Percentiles rank a stretch among this genome's conserved stretches.
Evolutionary conservation across 805 yeast species (phyloP).

Genomic region (Saccharomycopsis sp.): DNA sequence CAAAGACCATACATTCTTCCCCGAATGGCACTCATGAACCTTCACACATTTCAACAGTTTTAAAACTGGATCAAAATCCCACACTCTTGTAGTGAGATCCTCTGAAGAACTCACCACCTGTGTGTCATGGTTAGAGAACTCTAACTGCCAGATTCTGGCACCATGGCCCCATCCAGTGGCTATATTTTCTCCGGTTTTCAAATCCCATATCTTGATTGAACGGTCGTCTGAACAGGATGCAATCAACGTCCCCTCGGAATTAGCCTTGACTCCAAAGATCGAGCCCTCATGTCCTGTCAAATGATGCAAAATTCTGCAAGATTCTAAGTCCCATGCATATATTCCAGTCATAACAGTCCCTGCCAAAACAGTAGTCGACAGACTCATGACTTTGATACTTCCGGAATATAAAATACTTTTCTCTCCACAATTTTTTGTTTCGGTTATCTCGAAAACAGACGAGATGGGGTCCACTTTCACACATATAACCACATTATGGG

Average conservation of each 20-base stretch:
- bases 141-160: constrained; percentile 85
- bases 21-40: constrained; percentile 65
- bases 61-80: constrained; percentile 45
- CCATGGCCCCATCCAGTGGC: constrained; percentile 96
- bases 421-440: constrained; percentile 45
- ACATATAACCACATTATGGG: constrained; percentile 65
- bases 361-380: constrained; percentile 57
- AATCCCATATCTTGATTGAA: constrained; percentile 71
- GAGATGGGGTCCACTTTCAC: constrained; percentile 23
- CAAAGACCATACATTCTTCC: constrained; percentile 84
- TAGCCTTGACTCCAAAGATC: constrained; percentile 71
- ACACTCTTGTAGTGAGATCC: constrained; percentile 76
- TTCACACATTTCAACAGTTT: constrained; percentile 35
- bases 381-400: constrained; percentile 44
- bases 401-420: constrained; percentile 88
- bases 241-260: constrained; percentile 45
- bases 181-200: constrained; percentile 47
- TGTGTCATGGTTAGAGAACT: constrained; percentile 40
- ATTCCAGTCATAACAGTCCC: constrained; percentile 94
- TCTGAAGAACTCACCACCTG: constrained; percentile 68
- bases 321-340: constrained; percentile 61
- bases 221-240: constrained; percentile 93
- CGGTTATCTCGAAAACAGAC: constrained; percentile 24
- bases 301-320: constrained; percentile 38
- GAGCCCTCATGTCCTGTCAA: constrained; percentile 85